These are phyloP conservation scores for Calonectria hawksworthii DNA, from an alignment of 2,329 filamentous ascomycete genomes.

Conservation along the genomic window DNA sequence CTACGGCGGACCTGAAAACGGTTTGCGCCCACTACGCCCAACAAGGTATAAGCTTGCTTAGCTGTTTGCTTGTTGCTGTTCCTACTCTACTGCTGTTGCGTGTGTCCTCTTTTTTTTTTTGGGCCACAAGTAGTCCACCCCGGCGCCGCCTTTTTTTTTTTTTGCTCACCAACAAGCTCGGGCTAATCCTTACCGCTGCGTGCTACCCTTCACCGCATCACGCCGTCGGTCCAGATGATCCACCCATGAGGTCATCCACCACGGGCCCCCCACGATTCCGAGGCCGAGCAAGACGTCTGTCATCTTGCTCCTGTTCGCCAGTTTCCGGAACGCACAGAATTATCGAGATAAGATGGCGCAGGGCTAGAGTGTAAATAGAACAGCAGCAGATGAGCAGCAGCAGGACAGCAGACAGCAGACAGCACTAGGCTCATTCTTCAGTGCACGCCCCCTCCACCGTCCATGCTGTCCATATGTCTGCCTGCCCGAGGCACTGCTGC, in stretches of 20 bases:
- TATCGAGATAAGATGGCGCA: constrained; percentile 14
- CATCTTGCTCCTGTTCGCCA: background rate
- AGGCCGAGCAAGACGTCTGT: background rate
- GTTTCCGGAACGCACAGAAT: constrained; percentile 6
- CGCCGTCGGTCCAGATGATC: constrained; percentile 42
- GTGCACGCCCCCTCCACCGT: background rate
- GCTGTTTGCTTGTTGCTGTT: background rate
- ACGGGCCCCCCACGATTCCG: constrained; percentile 13
- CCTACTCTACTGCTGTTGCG: too few species aligned
- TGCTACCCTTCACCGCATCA: constrained; percentile 26
- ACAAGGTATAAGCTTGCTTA: constrained; percentile 8
- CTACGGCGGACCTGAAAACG: background rate
- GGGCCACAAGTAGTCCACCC: background rate
- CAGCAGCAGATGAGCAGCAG: too few species aligned
- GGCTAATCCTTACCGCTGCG: background rate
- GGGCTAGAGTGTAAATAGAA: background rate
- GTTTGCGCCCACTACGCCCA: constrained; percentile 13
- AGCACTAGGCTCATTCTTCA: background rate
- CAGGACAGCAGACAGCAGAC: background rate
- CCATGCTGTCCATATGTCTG: background rate
- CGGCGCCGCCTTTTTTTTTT: background rate
- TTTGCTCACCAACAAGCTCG: background rate
- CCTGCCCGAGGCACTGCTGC: background rate
- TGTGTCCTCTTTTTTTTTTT: background rate
- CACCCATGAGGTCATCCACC: constrained; percentile 43